Evolutionary conservation across 345 rosid genomes (phyloP), one percentile per base, ranked within the genome.

Genomic region (Citrus cavaleriei): DNA sequence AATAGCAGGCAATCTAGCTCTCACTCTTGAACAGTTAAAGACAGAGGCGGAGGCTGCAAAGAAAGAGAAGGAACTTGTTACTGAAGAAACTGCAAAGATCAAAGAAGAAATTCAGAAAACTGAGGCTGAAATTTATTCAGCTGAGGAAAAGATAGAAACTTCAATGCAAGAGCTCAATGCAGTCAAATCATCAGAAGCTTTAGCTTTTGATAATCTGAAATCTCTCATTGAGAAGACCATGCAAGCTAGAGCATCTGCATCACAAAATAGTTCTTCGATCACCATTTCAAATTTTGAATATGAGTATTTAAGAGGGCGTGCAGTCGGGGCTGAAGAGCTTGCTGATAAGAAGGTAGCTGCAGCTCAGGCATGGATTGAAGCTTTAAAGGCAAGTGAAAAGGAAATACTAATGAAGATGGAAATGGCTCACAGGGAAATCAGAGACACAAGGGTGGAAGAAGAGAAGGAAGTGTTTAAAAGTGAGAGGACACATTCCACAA

Each of bases 321-420:
- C 95, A 18, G 81, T 67, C 24, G 75, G 76, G 35, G 98, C 97
- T 0, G 90, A 91, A 77, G 98, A 94, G 74, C 86, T 90, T 9
- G 98, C 98, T 9, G 94, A 93, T 77, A 91, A 89, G 82, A 96
- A 96, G 85, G 92, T 94, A 57, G 95, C 92, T 27, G 98, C 99
- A 3, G 95, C 98, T 63, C 89, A 88, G 88, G 97, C 99, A 7
- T 96, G 99, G 97, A 87, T 93, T 1, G 92, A 91, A 82, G 97
- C 98, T 78, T 69, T 94, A 21, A 90, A 88, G 82, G 89, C 93
- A 1, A 91, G 91, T 80, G 97, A 95, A 83, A 89, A 79, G 76
- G 97, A 90, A 81, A 88, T 87, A 68, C 5, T 82, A 82, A 89
- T 91, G 86, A 90, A 86, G 84, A 90, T 81, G 0, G 96, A 91